phyloP scores from a whole-genome alignment of 140 eudicot genomes.

The Cichorium intybus region DNA sequence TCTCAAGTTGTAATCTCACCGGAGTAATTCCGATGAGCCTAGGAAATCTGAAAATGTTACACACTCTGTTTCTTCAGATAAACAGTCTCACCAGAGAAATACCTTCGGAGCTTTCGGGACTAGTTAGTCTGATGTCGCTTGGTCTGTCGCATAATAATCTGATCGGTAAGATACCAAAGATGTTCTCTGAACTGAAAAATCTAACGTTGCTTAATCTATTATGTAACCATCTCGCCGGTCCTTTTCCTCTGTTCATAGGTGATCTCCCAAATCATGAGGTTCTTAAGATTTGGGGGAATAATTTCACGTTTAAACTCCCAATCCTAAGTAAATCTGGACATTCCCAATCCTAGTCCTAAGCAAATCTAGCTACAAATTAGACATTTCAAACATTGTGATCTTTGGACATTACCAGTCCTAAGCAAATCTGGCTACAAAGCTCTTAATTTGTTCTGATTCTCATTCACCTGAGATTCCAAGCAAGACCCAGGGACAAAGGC shows the following conservation, averaged over 20 bases:
- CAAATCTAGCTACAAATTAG: too few relatives aligned
- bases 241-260: constrained; percentile 64
- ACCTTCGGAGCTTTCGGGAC: constrained; percentile 57
- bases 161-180: constrained; percentile 66
- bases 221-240: constrained; percentile 67
- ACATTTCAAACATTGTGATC: too few relatives aligned
- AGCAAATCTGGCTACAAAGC: too few relatives aligned
- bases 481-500: too few relatives aligned
- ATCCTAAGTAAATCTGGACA: too few relatives aligned
- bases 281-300: constrained; percentile 72
- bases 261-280: constrained; percentile 80
- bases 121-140: constrained; percentile 62
- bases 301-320: constrained; percentile 72
- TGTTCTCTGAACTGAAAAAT: constrained; percentile 44
- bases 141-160: constrained; percentile 61
- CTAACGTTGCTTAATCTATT: constrained; percentile 62
- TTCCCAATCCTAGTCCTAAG: too few relatives aligned
- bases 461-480: too few relatives aligned
- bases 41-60: constrained; percentile 50
- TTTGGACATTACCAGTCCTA: too few relatives aligned
- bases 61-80: constrained; percentile 59
- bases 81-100: constrained; percentile 60
- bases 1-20: constrained; percentile 50
- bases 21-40: constrained; percentile 74
- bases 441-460: too few relatives aligned